Percentiles rank a stretch among this genome's conserved stretches.
Conservation (phyloP, 192 early-diverging fungal species). For the Entomortierella parvispora region DNA sequence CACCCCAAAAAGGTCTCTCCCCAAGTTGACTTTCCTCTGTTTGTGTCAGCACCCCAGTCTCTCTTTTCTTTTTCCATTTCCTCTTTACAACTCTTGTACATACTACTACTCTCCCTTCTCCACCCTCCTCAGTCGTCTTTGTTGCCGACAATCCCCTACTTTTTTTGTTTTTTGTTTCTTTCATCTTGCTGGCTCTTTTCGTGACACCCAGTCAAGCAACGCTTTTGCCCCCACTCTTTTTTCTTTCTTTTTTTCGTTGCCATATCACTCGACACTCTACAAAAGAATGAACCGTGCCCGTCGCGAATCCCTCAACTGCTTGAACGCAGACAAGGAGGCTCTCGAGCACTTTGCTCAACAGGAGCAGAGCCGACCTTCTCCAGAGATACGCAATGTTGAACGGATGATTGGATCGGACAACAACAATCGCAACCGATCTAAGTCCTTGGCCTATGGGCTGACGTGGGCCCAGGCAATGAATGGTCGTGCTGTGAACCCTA, state of each 20-base stretch:
- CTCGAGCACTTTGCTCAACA: slow-evolving; percentile 44
- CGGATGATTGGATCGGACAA: too few species aligned
- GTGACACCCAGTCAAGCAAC: neutral
- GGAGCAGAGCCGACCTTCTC: slow-evolving; percentile 37
- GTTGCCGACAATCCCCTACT: neutral
- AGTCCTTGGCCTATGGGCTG: slow-evolving; percentile 38
- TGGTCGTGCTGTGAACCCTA: slow-evolving; percentile 29
- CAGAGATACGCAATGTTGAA: too few species aligned
- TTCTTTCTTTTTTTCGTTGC: too few species aligned
- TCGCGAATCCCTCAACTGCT: slow-evolving; percentile 49
- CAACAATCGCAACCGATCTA: slow-evolving; percentile 29
- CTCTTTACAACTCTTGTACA: neutral
- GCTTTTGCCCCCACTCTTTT: too few species aligned
- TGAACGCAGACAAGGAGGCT: slow-evolving; percentile 49
- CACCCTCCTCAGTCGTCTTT: neutral
- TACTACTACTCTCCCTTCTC: neutral
- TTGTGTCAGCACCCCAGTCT: neutral
- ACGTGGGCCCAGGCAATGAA: slow-evolving; percentile 51
- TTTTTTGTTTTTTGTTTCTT: neutral
- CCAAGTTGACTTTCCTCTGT: neutral
- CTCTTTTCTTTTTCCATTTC: neutral
- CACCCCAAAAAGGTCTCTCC: neutral
- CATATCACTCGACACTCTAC: neutral
- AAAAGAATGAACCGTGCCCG: slow-evolving; percentile 47
- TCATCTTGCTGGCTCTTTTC: neutral